Percentiles rank a stretch among this genome's conserved stretches.
phyloP scores from a whole-genome alignment of 2,329 filamentous ascomycete species.

The Lojkania enalia region DNA sequence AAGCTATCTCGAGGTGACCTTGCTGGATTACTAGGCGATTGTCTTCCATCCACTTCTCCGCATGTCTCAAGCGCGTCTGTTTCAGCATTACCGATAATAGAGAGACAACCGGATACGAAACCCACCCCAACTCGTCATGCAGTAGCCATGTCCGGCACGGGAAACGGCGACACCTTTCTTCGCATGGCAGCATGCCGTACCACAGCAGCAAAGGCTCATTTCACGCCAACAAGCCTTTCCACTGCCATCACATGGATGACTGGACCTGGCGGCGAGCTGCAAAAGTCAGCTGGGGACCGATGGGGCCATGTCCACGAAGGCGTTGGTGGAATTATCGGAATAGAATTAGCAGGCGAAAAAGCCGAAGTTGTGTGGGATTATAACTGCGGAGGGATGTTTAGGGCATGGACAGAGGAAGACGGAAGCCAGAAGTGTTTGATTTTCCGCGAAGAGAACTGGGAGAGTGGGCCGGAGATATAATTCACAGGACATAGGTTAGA shows the following conservation, averaged over 20 bases:
- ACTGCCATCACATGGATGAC: conserved; percentile 66
- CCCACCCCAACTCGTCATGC: conserved; percentile 36
- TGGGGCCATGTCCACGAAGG: conserved; percentile 78
- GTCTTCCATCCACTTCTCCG: conserved; percentile 52
- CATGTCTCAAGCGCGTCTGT: background rate
- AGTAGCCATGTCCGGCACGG: conserved; percentile 73
- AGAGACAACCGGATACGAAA: background rate
- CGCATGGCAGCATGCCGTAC: conserved; percentile 72
- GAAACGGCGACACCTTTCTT: conserved; percentile 87
- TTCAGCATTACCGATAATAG: background rate
- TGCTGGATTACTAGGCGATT: conserved; percentile 59
- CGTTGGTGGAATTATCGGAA: conserved; percentile 82
- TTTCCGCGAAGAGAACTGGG: conserved; percentile 54
- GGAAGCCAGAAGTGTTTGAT: conserved; percentile 62
- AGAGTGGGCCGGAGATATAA: conserved; percentile 26
- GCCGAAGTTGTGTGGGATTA: conserved; percentile 71
- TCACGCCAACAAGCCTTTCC: conserved; percentile 56
- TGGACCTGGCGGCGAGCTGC: conserved; percentile 72
- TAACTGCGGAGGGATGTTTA: conserved; percentile 87
- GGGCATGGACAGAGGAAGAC: conserved; percentile 71
- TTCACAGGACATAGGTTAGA: no score
- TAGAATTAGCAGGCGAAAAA: conserved; percentile 62
- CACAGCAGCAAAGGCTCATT: conserved; percentile 72
- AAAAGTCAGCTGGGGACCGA: conserved; percentile 71
- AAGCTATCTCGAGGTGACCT: conserved; percentile 45